Percentiles rank a stretch among this genome's conserved stretches.
These are phyloP conservation scores for Ophiostoma quercus DNA, from an alignment of 2,329 filamentous ascomycete genomes.

Conservation along the genomic window DNA sequence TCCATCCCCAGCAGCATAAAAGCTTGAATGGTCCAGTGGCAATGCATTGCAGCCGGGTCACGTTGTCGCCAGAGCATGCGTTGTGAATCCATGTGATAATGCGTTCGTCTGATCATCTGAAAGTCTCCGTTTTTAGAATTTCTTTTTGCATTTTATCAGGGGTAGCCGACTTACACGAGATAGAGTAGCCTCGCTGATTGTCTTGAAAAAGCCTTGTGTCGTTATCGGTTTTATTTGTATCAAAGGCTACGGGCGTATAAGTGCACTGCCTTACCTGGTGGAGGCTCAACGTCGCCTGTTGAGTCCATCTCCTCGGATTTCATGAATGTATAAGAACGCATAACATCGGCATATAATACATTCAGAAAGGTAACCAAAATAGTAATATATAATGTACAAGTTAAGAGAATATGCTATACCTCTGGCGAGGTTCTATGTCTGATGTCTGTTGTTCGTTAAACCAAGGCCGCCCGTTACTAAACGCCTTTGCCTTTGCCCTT, in stretches of 20 bases:
- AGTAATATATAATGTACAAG: neutral
- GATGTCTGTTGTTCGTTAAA: neutral
- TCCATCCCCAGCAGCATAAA: neutral
- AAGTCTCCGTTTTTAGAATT: neutral
- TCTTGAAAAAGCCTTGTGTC: too few species aligned
- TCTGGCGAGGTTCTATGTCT: slow-evolving; percentile 4
- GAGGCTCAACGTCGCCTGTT: neutral
- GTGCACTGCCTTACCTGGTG: too few species aligned
- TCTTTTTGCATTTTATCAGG: neutral
- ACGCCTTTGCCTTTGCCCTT: slow-evolving; percentile 7
- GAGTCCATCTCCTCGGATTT: neutral
- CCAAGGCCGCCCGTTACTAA: neutral
- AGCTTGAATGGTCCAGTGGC: neutral
- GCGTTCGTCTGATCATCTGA: neutral
- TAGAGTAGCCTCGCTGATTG: too few species aligned
- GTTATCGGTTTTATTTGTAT: too few species aligned
- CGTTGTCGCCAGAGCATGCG: neutral
- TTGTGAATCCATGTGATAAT: neutral
- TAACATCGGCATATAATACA: neutral
- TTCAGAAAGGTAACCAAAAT: neutral
- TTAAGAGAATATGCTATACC: neutral
- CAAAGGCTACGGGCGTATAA: too few species aligned
- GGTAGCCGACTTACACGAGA: neutral
- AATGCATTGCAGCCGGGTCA: neutral
- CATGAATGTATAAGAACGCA: too few species aligned